Evolutionary conservation across 768 basidiomycete genomes (phyloP).

Genomic region (Leccinum variicolor): DNA sequence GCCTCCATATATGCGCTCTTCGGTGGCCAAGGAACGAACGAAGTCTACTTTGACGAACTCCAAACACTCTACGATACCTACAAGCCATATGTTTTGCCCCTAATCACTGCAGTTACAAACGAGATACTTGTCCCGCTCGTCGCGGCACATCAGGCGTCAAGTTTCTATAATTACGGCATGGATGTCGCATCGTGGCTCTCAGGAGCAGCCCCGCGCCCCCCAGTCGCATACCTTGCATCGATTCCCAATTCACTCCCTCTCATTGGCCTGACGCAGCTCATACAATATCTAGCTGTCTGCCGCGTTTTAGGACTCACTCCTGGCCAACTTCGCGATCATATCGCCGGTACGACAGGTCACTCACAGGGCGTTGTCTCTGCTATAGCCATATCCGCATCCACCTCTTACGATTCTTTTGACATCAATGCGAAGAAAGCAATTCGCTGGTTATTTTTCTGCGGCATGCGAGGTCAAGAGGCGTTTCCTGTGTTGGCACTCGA

Average conservation of each 20-base stretch:
- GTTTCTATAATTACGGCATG: constrained; percentile 78
- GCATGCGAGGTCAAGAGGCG: constrained; percentile 88
- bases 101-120: constrained; percentile 60
- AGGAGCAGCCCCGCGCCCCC: constrained; percentile 64
- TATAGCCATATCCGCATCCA: constrained; percentile 80
- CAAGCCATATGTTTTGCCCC: constrained; percentile 75
- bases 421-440: constrained; percentile 80
- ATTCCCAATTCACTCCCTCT: constrained; percentile 93
- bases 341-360: constrained; percentile 92
- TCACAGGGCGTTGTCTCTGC: constrained; percentile 97
- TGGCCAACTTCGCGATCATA: constrained; percentile 69
- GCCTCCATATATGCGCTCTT: constrained; percentile 89
- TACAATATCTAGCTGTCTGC: constrained; percentile 84
- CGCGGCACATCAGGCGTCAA: constrained; percentile 47
- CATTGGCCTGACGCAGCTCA: constrained; percentile 94
- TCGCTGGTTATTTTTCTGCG: constrained; percentile 90
- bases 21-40: constrained; percentile 97
- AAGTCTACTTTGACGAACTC: constrained; percentile 96
- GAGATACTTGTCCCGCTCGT: constrained; percentile 73
- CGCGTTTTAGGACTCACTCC: constrained; percentile 74
- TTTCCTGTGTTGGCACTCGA: constrained; percentile 93
- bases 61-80: constrained; percentile 90
- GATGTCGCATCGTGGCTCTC: constrained; percentile 84
- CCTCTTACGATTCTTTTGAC: constrained; percentile 68
- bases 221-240: constrained; percentile 84